These are phyloP conservation scores for Tulasnella sp. DNA, from an alignment of 768 basidiomycete species.

Conservation along the genomic window DNA sequence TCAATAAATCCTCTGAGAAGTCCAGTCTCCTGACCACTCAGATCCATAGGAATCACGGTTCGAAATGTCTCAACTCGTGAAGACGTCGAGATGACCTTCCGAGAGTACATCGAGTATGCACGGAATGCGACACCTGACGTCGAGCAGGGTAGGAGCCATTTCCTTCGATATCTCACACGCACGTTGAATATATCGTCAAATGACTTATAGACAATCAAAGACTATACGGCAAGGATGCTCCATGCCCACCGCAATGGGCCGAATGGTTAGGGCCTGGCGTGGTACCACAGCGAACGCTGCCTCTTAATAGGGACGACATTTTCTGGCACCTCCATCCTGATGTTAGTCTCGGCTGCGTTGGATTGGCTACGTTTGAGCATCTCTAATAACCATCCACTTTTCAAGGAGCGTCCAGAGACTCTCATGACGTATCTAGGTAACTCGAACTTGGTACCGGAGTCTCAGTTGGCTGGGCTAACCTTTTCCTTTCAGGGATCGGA, in stretches of 20 bases:
- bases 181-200: neutral
- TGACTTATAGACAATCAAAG: constrained; percentile 27
- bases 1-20: neutral
- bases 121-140: constrained; percentile 29
- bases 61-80: constrained; percentile 50
- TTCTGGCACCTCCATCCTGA: constrained; percentile 42
- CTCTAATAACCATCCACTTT: constrained; percentile 5
- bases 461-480: neutral
- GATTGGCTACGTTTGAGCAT: neutral
- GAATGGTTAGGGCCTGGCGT: constrained; percentile 43
- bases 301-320: constrained; percentile 44
- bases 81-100: constrained; percentile 41
- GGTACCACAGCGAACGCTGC: constrained; percentile 43
- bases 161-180: neutral
- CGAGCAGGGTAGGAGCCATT: constrained; percentile 28
- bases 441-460: neutral
- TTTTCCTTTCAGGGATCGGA: constrained; percentile 39
- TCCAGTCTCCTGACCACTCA: neutral
- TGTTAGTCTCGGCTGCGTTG: constrained; percentile 29
- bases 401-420: constrained; percentile 53
- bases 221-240: constrained; percentile 66
- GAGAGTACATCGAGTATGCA: constrained; percentile 41
- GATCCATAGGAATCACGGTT: constrained; percentile 38
- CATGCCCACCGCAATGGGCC: constrained; percentile 55
- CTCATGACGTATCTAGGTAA: constrained; percentile 63